Evolutionary conservation across 306 rosid species (phyloP).

Genomic region (Dryas octopetala): DNA sequence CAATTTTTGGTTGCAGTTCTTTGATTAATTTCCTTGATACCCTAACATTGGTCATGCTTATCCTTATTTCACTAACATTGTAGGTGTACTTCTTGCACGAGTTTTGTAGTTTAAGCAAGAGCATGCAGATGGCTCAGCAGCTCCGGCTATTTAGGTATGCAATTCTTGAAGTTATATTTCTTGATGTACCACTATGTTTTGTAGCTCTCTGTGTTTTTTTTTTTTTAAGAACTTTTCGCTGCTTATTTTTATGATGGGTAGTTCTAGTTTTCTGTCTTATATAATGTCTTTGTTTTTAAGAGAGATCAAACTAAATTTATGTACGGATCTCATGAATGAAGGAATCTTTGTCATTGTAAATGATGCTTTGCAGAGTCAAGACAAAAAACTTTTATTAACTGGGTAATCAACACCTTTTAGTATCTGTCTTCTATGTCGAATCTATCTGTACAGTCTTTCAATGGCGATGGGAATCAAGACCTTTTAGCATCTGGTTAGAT

Average conservation of each 20-base stretch:
- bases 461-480: too few species aligned
- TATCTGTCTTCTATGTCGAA: conserved; percentile 14
- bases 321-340: conserved; percentile 93
- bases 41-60: too few species aligned
- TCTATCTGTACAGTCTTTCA: too few species aligned
- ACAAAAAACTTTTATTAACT: conserved; percentile 80
- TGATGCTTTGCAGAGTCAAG: conserved; percentile 76
- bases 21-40: too few species aligned
- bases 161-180: conserved; percentile 16
- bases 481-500: too few species aligned
- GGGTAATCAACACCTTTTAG: conserved; percentile 59
- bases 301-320: conserved; percentile 30
- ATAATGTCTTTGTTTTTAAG: conserved; percentile 14
- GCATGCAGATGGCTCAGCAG: conserved; percentile 25
- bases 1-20: too few species aligned
- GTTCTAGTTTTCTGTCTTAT: conserved; percentile 10
- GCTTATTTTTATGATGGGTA: conserved; percentile 14
- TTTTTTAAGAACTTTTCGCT: conserved; percentile 2
- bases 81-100: too few species aligned
- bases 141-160: conserved; percentile 80
- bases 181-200: conserved; percentile 9
- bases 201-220: not conserved
- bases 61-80: too few species aligned
- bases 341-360: conserved; percentile 80
- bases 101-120: too few species aligned